Percentiles rank a stretch among this genome's conserved stretches.
phyloP scores from a whole-genome alignment of 2,329 filamentous ascomycete species.

The Hypoxylon sp. region DNA sequence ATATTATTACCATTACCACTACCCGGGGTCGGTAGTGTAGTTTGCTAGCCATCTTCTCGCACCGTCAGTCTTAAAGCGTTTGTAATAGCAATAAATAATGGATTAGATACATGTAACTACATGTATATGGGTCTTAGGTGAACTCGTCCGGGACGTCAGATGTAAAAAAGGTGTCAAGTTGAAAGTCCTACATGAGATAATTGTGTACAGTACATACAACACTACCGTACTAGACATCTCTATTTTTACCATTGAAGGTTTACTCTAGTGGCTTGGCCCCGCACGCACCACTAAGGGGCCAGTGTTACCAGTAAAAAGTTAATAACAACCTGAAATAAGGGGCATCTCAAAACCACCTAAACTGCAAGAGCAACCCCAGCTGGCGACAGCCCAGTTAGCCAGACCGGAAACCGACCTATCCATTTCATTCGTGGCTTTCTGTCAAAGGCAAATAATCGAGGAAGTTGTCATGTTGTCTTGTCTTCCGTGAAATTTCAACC shows the following conservation, averaged over 20 bases:
- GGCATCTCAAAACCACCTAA: slow-evolving; percentile 37
- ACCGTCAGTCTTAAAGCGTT: neutral
- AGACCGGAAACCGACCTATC: slow-evolving; percentile 13
- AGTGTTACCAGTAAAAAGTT: slow-evolving; percentile 15
- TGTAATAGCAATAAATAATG: neutral
- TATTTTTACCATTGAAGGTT: slow-evolving; percentile 33
- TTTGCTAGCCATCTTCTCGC: slow-evolving; percentile 1
- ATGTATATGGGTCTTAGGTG: neutral
- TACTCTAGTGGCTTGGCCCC: slow-evolving; percentile 11
- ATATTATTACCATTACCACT: slow-evolving; percentile 38
- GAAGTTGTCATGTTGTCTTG: slow-evolving; percentile 23
- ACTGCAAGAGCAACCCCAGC: slow-evolving; percentile 29
- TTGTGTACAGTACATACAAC: neutral
- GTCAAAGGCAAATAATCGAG: slow-evolving; percentile 27
- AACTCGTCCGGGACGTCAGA: neutral
- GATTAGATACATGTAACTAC: neutral
- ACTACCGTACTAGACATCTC: neutral
- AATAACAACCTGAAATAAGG: slow-evolving; percentile 44
- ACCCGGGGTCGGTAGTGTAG: slow-evolving; percentile 16
- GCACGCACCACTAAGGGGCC: slow-evolving; percentile 27
- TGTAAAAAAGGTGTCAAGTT: slow-evolving; percentile 11
- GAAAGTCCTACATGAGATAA: neutral
- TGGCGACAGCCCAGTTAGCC: slow-evolving; percentile 18
- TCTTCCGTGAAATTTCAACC: slow-evolving; percentile 16
- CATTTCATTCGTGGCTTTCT: slow-evolving; percentile 36